A percentile compares a stretch with the other conserved stretches of the same genome.
phyloP scores from a whole-genome alignment of 352 stramenopile genomes.

The Phytopythium litorale region DNA sequence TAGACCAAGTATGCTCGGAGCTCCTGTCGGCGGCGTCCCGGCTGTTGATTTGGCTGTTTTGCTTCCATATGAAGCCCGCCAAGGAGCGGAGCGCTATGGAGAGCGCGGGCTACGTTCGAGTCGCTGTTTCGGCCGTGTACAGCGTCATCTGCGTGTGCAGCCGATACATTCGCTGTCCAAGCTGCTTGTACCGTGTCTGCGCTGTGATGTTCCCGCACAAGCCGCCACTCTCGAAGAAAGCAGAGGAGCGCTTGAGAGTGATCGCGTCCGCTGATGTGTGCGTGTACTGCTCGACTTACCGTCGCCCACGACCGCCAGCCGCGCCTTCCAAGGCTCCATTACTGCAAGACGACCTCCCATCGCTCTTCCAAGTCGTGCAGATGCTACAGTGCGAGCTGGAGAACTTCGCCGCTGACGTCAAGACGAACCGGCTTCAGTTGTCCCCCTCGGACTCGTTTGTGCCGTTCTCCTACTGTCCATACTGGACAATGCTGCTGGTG shows the following conservation, averaged over 20 bases:
- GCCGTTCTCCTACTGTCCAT: conserved; percentile 66
- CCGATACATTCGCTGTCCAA: conserved; percentile 61
- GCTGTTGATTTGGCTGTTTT: conserved; percentile 63
- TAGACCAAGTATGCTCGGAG: conserved; percentile 65
- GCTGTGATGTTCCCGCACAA: conserved; percentile 74
- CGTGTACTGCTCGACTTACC: conserved; percentile 33
- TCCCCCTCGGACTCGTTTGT: conserved; percentile 17
- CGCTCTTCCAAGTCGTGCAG: conserved; percentile 51
- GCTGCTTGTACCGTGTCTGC: conserved; percentile 64
- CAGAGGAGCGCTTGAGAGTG: conserved; percentile 45
- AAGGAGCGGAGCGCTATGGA: conserved; percentile 25
- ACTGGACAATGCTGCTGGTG: conserved; percentile 63
- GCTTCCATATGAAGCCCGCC: conserved; percentile 47
- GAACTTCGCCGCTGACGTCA: conserved; percentile 57
- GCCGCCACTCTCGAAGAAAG: conserved; percentile 42
- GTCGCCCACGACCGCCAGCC: conserved; percentile 9
- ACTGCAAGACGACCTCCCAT: conserved; percentile 61
- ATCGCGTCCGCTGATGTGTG: conserved; percentile 56
- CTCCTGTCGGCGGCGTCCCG: conserved; percentile 48
- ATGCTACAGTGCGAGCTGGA: conserved; percentile 52
- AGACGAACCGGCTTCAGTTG: conserved; percentile 61
- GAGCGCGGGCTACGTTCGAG: conserved; percentile 49
- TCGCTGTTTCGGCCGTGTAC: conserved; percentile 67
- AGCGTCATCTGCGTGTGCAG: conserved; percentile 66
- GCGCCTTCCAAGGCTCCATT: conserved; percentile 21